Conservation (phyloP, 306 rosid species). For the Fragaria nilgerrensis region DNA sequence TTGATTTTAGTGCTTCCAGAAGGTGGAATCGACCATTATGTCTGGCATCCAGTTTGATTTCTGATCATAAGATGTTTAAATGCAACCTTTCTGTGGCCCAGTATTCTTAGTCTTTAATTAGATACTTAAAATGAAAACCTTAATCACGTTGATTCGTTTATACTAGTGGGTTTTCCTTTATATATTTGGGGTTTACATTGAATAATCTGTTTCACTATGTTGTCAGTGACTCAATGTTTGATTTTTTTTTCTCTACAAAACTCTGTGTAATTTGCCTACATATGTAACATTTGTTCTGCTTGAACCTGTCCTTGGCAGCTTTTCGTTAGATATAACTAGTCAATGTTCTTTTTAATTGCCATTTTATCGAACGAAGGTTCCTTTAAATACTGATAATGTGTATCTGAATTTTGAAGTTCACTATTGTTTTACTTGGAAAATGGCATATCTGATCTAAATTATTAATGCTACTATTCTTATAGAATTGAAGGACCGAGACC, state of each 20-base stretch:
- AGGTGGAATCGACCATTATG: background rate
- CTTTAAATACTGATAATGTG: background rate
- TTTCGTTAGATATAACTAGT: background rate
- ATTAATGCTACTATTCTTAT: slow-evolving; percentile 25
- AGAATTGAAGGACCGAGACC: slow-evolving; percentile 41
- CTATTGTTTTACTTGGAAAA: slow-evolving; percentile 1
- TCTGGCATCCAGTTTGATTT: background rate
- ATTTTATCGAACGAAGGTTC: background rate
- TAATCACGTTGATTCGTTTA: background rate
- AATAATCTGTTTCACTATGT: background rate
- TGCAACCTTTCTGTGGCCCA: background rate
- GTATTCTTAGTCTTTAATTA: background rate
- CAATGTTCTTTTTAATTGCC: background rate
- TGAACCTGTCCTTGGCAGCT: background rate
- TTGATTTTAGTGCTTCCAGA: background rate
- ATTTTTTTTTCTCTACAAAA: no score
- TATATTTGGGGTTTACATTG: background rate
- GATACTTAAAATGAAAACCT: background rate
- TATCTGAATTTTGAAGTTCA: background rate
- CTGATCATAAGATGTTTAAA: background rate
- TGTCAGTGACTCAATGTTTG: background rate
- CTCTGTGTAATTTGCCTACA: background rate
- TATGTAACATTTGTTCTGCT: background rate
- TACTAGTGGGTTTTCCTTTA: background rate
- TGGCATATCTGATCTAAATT: background rate